Conservation (phyloP, 2,329 filamentous ascomycete genomes). For the Coleophoma cylindrospora region DNA sequence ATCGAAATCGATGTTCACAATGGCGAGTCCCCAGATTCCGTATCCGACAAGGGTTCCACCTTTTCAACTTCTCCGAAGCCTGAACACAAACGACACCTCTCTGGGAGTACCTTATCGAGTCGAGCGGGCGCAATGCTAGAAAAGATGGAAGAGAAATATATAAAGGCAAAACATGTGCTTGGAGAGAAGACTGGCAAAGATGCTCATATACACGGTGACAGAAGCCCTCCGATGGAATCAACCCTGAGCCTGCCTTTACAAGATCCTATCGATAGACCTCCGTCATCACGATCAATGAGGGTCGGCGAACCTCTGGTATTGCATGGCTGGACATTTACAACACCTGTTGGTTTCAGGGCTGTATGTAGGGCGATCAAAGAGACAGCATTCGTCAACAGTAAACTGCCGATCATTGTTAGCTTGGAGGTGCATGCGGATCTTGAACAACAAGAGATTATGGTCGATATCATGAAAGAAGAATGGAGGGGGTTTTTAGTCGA, state of each 20-base stretch:
- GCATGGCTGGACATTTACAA: constrained; percentile 83
- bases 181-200: background rate
- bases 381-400: constrained; percentile 69
- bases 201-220: constrained; percentile 2
- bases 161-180: constrained; percentile 16
- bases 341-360: constrained; percentile 79
- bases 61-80: constrained; percentile 21
- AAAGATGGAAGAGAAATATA: constrained; percentile 21
- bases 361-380: constrained; percentile 79
- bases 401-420: constrained; percentile 84
- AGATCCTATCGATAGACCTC: constrained; percentile 18
- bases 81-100: constrained; percentile 34
- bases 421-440: constrained; percentile 82
- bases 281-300: constrained; percentile 19
- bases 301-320: constrained; percentile 70
- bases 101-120: constrained; percentile 26
- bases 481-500: constrained; percentile 76
- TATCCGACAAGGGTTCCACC: constrained; percentile 11
- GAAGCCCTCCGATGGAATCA: background rate
- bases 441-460: constrained; percentile 87
- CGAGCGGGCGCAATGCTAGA: constrained; percentile 21
- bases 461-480: constrained; percentile 85
- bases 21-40: constrained; percentile 43
- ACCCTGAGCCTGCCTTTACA: constrained; percentile 8
- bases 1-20: constrained; percentile 97